Evolutionary conservation across 257 asterid species (phyloP).

Genomic region (Solanum microdontum): DNA sequence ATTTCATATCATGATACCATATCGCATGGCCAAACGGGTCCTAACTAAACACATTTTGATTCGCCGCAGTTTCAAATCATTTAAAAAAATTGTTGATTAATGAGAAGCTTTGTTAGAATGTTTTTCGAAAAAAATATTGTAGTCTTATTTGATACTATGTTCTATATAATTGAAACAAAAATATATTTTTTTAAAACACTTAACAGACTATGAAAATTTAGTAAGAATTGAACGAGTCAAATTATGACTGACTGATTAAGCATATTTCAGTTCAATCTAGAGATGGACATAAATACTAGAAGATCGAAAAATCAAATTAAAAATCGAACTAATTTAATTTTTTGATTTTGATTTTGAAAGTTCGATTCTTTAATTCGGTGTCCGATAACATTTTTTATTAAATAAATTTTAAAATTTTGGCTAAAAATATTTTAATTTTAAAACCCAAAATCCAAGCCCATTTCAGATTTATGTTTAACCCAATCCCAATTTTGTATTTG

Average conservation of each 20-base stretch:
- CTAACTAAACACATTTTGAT: not conserved
- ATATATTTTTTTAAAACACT: not conserved
- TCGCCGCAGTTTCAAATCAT: not conserved
- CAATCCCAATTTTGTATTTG: not conserved
- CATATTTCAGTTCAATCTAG: not conserved
- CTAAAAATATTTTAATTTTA: not conserved
- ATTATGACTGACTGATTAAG: rapidly evolving
- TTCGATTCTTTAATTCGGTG: not conserved
- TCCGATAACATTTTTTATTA: not conserved
- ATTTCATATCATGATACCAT: too few species aligned
- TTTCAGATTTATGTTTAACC: not conserved
- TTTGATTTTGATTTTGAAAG: not conserved
- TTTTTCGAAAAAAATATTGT: not conserved
- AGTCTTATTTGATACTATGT: not conserved
- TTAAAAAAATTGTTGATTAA: not conserved
- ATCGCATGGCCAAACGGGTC: too few species aligned
- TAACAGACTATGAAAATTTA: not conserved
- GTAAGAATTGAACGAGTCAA: not conserved
- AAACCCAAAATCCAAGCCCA: not conserved
- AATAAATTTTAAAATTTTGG: not conserved
- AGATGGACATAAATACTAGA: not conserved
- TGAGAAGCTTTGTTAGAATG: not conserved
- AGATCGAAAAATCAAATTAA: not conserved
- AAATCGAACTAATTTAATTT: not conserved
- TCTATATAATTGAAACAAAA: not conserved